Conservation (phyloP, 2,329 filamentous ascomycete genomes). For the Cladophialophora yegresii region DNA sequence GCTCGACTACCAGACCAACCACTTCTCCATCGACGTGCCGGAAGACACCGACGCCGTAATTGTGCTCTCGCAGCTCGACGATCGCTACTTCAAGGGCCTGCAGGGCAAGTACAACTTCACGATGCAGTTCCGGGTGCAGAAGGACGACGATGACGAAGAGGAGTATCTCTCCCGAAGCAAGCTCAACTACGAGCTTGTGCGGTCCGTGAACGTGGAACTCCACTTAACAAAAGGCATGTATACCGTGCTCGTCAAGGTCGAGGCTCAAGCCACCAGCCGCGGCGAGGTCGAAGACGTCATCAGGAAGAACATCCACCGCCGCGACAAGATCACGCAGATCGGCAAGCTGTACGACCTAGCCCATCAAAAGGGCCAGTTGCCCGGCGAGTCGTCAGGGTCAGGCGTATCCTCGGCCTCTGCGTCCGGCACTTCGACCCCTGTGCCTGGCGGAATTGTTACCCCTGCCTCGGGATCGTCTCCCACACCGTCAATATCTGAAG, state of each 20-base stretch:
- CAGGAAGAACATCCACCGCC: slow-evolving; percentile 62
- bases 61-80: slow-evolving; percentile 61
- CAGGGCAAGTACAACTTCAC: slow-evolving; percentile 60
- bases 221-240: slow-evolving; percentile 74
- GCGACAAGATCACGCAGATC: slow-evolving; percentile 68
- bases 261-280: slow-evolving; percentile 62
- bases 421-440: slow-evolving; percentile 27
- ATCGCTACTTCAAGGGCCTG: slow-evolving; percentile 61
- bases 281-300: slow-evolving; percentile 59
- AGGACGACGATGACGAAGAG: slow-evolving; percentile 56
- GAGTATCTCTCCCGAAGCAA: slow-evolving; percentile 61
- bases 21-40: slow-evolving; percentile 58
- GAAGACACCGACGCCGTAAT: slow-evolving; percentile 59
- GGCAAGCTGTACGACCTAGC: slow-evolving; percentile 52
- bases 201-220: slow-evolving; percentile 76
- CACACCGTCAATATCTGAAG: slow-evolving; percentile 33
- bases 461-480: slow-evolving; percentile 39
- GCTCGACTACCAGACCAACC: slow-evolving; percentile 60
- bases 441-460: slow-evolving; percentile 37
- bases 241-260: slow-evolving; percentile 72
- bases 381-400: slow-evolving; percentile 3
- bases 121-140: slow-evolving; percentile 61
- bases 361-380: slow-evolving; percentile 46
- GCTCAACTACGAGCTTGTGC: slow-evolving; percentile 63
- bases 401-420: slow-evolving; percentile 25